Conservation (phyloP, 345 rosid species). For the Linum trigynum region DNA sequence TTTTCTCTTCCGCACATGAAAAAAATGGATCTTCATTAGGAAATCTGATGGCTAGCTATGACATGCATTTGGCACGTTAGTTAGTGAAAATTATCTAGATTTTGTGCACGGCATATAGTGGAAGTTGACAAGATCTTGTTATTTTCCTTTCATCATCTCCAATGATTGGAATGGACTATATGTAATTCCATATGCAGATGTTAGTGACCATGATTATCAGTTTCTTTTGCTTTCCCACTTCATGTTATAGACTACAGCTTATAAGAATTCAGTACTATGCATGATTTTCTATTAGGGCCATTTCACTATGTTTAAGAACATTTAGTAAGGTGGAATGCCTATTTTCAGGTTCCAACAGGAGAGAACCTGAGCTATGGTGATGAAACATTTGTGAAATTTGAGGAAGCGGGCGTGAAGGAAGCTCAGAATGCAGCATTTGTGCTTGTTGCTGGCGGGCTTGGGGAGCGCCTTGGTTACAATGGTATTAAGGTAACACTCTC, state of each 20-base stretch:
- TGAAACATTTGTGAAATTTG: constrained; percentile 58
- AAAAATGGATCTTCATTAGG: too few relatives aligned
- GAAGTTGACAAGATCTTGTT: not conserved
- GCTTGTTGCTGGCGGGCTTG: constrained; percentile 98
- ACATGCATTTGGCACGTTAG: not conserved
- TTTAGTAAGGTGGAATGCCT: not conserved
- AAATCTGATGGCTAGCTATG: too few relatives aligned
- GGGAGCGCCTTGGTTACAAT: constrained; percentile 95
- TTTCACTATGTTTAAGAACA: not conserved
- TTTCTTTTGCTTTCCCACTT: too few relatives aligned
- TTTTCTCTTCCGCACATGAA: too few relatives aligned
- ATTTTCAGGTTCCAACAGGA: constrained; percentile 73
- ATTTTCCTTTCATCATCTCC: not conserved
- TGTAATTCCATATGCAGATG: too few relatives aligned
- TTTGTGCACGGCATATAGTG: not conserved
- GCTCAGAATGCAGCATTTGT: constrained; percentile 84
- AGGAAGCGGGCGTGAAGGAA: constrained; percentile 66
- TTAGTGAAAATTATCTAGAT: not conserved
- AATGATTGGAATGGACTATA: not conserved
- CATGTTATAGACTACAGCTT: too few relatives aligned
- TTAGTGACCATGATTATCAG: too few relatives aligned
- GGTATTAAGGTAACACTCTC: constrained; percentile 69
- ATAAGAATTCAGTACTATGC: not conserved
- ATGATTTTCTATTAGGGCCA: not conserved
- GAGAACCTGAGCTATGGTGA: constrained; percentile 58